Conservation (phyloP, 495 filamentous ascomycete species). For the Trypethelium eluteriae region DNA sequence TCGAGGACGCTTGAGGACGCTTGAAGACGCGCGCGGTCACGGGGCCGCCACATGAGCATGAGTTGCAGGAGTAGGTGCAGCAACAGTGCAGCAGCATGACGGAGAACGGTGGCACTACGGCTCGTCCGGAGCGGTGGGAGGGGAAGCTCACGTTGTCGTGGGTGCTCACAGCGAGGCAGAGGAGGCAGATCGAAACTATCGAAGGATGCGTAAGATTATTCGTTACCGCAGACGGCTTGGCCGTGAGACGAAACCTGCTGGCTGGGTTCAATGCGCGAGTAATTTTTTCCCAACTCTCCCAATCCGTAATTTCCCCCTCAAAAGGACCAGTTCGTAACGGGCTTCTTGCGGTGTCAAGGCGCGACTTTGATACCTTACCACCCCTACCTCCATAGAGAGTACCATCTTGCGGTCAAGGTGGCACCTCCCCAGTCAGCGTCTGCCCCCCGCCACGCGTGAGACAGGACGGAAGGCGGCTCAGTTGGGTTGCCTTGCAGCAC, state of each 20-base stretch:
- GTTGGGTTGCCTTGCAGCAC: neutral
- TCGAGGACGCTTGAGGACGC: too few relatives aligned
- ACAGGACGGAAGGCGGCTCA: neutral
- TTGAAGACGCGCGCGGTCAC: neutral
- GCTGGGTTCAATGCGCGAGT: neutral
- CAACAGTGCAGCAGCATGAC: too few relatives aligned
- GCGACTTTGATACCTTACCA: neutral
- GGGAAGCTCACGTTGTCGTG: too few relatives aligned
- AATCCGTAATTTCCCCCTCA: neutral
- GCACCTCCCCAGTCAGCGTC: too few relatives aligned
- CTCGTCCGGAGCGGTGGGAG: neutral
- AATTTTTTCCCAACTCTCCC: too few relatives aligned
- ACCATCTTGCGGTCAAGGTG: too few relatives aligned
- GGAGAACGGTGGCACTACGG: neutral
- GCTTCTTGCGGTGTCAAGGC: neutral
- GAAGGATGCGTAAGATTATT: neutral
- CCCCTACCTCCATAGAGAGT: too few relatives aligned
- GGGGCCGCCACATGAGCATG: neutral
- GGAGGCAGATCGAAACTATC: neutral
- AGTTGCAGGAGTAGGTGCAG: neutral
- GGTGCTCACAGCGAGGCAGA: too few relatives aligned
- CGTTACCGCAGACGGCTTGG: neutral
- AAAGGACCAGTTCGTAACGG: neutral
- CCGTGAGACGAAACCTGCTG: neutral
- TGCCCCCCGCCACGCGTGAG: neutral